These are phyloP conservation scores for Diutina ranongensis DNA, from an alignment of 1,139 yeast genomes.

Conservation along the genomic window DNA sequence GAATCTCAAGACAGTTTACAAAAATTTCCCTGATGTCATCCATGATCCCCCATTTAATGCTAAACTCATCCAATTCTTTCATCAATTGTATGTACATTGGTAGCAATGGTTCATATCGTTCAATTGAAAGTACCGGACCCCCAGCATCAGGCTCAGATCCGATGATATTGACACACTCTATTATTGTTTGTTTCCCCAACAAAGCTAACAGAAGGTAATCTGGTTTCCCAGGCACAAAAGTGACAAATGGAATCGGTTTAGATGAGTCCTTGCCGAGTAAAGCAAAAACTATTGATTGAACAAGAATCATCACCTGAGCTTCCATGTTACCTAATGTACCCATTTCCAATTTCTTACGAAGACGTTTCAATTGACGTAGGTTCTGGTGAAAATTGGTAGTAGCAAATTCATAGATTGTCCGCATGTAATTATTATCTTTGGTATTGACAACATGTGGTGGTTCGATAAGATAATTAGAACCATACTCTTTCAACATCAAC, in stretches of 20 bases:
- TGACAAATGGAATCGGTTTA: background rate
- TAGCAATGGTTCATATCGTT: background rate
- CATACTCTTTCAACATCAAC: background rate
- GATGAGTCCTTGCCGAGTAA: background rate
- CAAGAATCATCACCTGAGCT: background rate
- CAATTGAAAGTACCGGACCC: background rate
- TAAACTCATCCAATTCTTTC: background rate
- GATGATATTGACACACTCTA: background rate
- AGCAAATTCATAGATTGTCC: conserved; percentile 2
- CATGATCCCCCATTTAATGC: background rate
- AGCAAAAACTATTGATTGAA: background rate
- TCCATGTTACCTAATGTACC: background rate
- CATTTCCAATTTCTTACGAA: background rate
- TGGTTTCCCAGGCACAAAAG: background rate
- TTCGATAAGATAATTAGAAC: background rate
- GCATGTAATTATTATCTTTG: background rate
- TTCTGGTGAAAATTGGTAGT: background rate
- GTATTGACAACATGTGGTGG: too few relatives aligned
- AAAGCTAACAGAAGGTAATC: background rate
- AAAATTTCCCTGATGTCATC: background rate
- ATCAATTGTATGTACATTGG: background rate
- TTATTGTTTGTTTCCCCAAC: background rate
- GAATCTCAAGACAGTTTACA: background rate
- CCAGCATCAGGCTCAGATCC: background rate
- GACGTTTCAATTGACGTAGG: background rate